phyloP scores from a whole-genome alignment of 148 eudicot genomes.

The Rhododendron mucronatum region DNA sequence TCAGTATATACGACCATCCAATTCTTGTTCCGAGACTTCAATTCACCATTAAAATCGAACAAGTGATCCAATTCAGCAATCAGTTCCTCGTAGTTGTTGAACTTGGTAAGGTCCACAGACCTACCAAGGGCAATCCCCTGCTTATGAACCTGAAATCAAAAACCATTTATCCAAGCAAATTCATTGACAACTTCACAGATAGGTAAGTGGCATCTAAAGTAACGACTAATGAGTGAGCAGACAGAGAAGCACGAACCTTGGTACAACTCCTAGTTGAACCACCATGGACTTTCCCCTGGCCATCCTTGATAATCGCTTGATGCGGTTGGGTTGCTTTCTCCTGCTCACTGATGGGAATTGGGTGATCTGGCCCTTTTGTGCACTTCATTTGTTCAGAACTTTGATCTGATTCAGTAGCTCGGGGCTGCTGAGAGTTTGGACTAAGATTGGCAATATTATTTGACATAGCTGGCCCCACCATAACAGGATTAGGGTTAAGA shows the following conservation, averaged over 20 bases:
- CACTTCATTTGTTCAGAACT: slow-evolving; percentile 47
- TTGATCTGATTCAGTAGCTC: slow-evolving; percentile 37
- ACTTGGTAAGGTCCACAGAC: slow-evolving; percentile 88
- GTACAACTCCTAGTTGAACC: slow-evolving; percentile 87
- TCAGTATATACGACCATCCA: slow-evolving; percentile 92
- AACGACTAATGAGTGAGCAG: background rate
- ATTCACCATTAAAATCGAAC: slow-evolving; percentile 82
- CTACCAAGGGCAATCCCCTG: slow-evolving; percentile 95
- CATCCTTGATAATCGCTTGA: slow-evolving; percentile 29
- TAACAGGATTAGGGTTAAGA: slow-evolving; percentile 38
- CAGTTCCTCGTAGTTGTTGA: slow-evolving; percentile 66
- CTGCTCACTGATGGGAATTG: slow-evolving; percentile 36
- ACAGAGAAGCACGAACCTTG: slow-evolving; percentile 42
- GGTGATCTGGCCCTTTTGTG: slow-evolving; percentile 34
- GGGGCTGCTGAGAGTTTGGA: slow-evolving; percentile 27
- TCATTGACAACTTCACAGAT: background rate
- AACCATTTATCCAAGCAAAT: background rate
- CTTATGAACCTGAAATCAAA: slow-evolving; percentile 74
- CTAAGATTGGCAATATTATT: slow-evolving; percentile 21
- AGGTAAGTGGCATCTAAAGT: background rate
- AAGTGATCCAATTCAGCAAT: slow-evolving; percentile 73
- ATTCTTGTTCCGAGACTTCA: slow-evolving; percentile 53
- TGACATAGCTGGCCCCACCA: slow-evolving; percentile 28
- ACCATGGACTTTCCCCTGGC: slow-evolving; percentile 49
- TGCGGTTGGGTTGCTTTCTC: slow-evolving; percentile 39